Evolutionary conservation across 2,329 filamentous ascomycete genomes (phyloP).

Genomic region (Raffaelea ambrosiae): DNA sequence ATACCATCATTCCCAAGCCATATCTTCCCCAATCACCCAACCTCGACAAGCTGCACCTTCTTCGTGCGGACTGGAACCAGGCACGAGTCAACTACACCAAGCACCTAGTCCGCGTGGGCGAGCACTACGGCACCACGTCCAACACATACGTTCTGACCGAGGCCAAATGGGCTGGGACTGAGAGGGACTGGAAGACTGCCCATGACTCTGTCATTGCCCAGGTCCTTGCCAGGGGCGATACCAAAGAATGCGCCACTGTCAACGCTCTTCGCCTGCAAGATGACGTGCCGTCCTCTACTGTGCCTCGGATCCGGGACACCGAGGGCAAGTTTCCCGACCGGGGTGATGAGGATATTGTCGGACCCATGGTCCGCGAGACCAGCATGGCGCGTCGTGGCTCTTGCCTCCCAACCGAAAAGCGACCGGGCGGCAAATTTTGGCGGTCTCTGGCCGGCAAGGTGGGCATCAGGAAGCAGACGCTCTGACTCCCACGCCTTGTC

Average conservation of each 20-base stretch:
- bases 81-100: constrained; percentile 83
- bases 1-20: constrained; percentile 74
- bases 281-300: constrained; percentile 52
- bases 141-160: constrained; percentile 81
- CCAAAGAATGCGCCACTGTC: constrained; percentile 17
- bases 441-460: constrained; percentile 40
- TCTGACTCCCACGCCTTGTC: too few relatives aligned
- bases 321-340: constrained; percentile 82
- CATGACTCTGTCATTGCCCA: constrained; percentile 57
- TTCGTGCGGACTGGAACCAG: constrained; percentile 73
- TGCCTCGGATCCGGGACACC: constrained; percentile 61
- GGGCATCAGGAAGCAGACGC: constrained; percentile 16
- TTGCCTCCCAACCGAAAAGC: constrained; percentile 1
- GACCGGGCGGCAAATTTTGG: constrained; percentile 30
- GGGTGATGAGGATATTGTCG: constrained; percentile 87
- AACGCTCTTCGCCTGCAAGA: constrained; percentile 35
- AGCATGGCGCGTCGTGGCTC: constrained; percentile 22
- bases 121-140: constrained; percentile 85
- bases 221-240: constrained; percentile 28
- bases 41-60: constrained; percentile 46
- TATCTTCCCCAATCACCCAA: constrained; percentile 61
- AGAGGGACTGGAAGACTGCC: constrained; percentile 62
- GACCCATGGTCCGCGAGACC: constrained; percentile 67
- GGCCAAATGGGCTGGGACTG: constrained; percentile 79
- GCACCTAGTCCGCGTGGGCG: constrained; percentile 77